Conservation (phyloP, 768 basidiomycete genomes). For the Lanmaoa rubissima region DNA sequence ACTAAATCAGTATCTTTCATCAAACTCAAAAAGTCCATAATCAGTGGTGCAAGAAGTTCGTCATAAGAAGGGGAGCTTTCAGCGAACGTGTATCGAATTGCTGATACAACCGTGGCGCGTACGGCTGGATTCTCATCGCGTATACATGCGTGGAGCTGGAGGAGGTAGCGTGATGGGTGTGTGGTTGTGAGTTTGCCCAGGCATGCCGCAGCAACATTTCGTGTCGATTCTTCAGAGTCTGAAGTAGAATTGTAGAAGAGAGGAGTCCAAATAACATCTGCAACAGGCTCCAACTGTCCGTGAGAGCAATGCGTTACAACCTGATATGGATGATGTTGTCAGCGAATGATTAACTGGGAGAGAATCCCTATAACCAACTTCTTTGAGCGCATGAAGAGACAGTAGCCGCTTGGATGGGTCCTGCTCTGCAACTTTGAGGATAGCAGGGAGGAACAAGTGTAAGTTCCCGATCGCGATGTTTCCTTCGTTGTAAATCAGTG, state of each 20-base stretch:
- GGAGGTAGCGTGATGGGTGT: conserved; percentile 86
- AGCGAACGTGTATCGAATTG: conserved; percentile 88
- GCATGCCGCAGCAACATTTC: conserved; percentile 95
- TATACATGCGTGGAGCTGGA: conserved; percentile 85
- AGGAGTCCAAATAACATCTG: conserved; percentile 88
- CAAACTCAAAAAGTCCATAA: conserved; percentile 88
- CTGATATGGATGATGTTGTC: conserved; percentile 34
- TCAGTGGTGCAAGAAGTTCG: conserved; percentile 81
- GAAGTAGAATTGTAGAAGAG: conserved; percentile 85
- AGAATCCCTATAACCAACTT: conserved; percentile 45
- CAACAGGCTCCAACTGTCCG: conserved; percentile 80
- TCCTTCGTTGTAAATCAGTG: conserved; percentile 43
- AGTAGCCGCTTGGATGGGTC: conserved; percentile 79
- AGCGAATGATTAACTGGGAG: not conserved
- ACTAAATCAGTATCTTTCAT: conserved; percentile 90
- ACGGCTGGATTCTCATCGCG: conserved; percentile 66
- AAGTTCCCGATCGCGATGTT: conserved; percentile 96
- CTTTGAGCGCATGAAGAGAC: conserved; percentile 90
- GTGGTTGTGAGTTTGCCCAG: conserved; percentile 93
- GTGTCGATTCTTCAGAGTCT: conserved; percentile 83
- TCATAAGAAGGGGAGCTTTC: conserved; percentile 86
- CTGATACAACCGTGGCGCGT: conserved; percentile 86
- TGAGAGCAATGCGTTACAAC: conserved; percentile 90
- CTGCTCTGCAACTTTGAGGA: conserved; percentile 74
- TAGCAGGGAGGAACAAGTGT: conserved; percentile 78